Conservation (phyloP, 139 green algal genomes). For the Chlamydomonas asymmetrica region DNA sequence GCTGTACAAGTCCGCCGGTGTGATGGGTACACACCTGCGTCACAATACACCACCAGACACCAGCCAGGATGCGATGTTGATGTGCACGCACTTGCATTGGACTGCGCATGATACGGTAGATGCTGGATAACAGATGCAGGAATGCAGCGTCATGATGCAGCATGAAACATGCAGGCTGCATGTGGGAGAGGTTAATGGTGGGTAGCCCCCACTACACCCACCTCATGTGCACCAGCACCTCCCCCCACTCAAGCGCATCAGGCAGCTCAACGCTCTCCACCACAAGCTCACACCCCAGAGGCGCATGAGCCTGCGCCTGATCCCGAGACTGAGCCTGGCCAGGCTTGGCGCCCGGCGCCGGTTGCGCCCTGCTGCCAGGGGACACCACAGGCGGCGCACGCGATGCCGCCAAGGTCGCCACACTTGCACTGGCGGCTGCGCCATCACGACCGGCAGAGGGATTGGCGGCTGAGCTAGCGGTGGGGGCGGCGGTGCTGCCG, state of each 20-base stretch:
- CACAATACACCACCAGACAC: not conserved
- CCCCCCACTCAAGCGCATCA: conserved; percentile 76
- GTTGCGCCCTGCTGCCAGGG: conserved; percentile 30
- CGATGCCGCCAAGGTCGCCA: not conserved
- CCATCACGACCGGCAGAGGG: not conserved
- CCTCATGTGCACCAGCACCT: conserved; percentile 69
- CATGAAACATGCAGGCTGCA: not conserved
- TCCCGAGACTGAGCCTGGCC: conserved; percentile 45
- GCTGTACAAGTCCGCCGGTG: conserved; percentile 74
- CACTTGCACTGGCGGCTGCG: not conserved
- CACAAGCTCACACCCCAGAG: too few relatives aligned
- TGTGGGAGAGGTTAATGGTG: not conserved
- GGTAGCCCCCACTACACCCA: not conserved
- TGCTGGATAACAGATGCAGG: not conserved
- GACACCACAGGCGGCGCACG: not conserved
- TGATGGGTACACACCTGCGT: conserved; percentile 59
- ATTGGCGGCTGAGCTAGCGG: not conserved
- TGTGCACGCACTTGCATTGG: not conserved
- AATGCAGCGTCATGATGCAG: not conserved
- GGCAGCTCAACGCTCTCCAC: conserved; percentile 57
- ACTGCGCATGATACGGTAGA: not conserved
- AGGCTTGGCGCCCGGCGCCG: conserved; percentile 25
- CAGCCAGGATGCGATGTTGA: not conserved
- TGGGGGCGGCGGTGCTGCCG: not conserved
- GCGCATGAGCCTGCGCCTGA: too few relatives aligned